These are phyloP conservation scores for Teratosphaeriaceae sp. DNA, from an alignment of 2,329 filamentous ascomycete genomes.

Conservation along the genomic window DNA sequence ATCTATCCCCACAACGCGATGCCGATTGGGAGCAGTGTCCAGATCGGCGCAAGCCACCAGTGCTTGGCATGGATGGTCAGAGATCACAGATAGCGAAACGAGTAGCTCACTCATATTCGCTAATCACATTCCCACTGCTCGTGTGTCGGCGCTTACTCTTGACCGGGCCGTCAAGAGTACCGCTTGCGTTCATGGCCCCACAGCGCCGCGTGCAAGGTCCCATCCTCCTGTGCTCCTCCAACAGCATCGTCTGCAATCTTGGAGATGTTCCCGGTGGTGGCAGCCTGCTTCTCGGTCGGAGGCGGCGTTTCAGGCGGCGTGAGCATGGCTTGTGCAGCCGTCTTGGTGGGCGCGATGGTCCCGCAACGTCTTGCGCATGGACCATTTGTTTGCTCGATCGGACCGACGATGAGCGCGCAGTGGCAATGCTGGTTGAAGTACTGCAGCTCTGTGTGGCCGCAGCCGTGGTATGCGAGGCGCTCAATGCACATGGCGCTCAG, in stretches of 20 bases:
- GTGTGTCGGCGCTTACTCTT: too few relatives aligned
- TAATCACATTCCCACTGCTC: too few relatives aligned
- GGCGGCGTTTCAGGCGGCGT: not conserved
- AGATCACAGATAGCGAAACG: too few relatives aligned
- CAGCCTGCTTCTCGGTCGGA: not conserved
- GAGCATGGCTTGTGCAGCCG: not conserved
- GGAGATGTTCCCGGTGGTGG: too few relatives aligned
- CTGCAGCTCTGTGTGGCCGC: constrained; percentile 12
- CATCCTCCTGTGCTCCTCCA: not conserved
- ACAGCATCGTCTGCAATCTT: too few relatives aligned
- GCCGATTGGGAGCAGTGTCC: too few relatives aligned
- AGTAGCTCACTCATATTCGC: too few relatives aligned
- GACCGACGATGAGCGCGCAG: constrained; percentile 12
- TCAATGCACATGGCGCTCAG: constrained; percentile 14
- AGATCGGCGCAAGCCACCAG: not conserved
- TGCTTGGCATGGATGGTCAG: too few relatives aligned
- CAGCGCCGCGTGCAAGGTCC: not conserved
- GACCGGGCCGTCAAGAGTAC: too few relatives aligned
- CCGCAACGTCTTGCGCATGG: constrained; percentile 3
- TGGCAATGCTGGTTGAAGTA: constrained; percentile 14
- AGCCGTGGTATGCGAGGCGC: constrained; percentile 9
- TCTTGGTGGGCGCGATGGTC: not conserved
- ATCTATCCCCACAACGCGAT: too few relatives aligned
- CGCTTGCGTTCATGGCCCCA: not conserved
- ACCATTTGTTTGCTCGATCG: constrained; percentile 5